A percentile compares a stretch with the other conserved stretches of the same genome.
Evolutionary conservation across 352 stramenopile species (phyloP).

Genomic region (Pythium apleroticum): DNA sequence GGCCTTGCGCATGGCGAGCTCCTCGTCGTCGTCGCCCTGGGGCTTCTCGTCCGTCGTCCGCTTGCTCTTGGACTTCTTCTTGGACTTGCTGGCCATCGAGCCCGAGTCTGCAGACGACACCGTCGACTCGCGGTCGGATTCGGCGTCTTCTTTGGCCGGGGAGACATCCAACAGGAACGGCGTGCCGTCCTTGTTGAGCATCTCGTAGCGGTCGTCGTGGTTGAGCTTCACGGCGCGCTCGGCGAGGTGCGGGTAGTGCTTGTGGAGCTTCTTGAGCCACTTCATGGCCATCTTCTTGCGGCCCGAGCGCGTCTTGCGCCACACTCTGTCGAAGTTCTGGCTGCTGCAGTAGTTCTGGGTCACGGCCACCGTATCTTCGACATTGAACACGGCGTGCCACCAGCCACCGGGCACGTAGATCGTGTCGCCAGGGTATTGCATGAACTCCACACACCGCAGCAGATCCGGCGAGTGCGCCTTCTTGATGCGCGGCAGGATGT

Average conservation of each 20-base stretch:
- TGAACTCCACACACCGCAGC: conserved; percentile 83
- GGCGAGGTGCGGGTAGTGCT: conserved; percentile 83
- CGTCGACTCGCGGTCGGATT: conserved; percentile 11
- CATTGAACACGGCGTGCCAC: conserved; percentile 94
- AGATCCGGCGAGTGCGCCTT: conserved; percentile 58
- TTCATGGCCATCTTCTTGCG: conserved; percentile 95
- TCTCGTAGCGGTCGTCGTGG: conserved; percentile 84
- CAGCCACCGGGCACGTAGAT: conserved; percentile 92
- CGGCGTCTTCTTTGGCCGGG: not conserved
- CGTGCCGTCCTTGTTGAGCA: conserved; percentile 50
- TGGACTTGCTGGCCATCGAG: conserved; percentile 20
- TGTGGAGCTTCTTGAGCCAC: conserved; percentile 87
- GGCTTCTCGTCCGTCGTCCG: conserved; percentile 17
- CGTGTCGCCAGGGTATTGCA: conserved; percentile 89
- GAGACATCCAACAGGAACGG: conserved; percentile 9
- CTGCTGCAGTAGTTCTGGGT: conserved; percentile 94
- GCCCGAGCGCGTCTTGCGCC: conserved; percentile 87
- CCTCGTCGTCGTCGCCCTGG: conserved; percentile 6
- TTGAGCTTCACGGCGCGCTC: conserved; percentile 83
- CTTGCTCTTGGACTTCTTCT: conserved; percentile 35
- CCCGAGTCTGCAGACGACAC: conserved; percentile 17
- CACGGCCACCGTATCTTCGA: conserved; percentile 90
- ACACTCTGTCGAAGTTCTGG: conserved; percentile 86
- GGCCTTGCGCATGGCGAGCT: conserved; percentile 17
- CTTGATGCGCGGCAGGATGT: conserved; percentile 91